phyloP scores from a whole-genome alignment of 78 protist species.

The Speleostelium caveatum region DNA sequence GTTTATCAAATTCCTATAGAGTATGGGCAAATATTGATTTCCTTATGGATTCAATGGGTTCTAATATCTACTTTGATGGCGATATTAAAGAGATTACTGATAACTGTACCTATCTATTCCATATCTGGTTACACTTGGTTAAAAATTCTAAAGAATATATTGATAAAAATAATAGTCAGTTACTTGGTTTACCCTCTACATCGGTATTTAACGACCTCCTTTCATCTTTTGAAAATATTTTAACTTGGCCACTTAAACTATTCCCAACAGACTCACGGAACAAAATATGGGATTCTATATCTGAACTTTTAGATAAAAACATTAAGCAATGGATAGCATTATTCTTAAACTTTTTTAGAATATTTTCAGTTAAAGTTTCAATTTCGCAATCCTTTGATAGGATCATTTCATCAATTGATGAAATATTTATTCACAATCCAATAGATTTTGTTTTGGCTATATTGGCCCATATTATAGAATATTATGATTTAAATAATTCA shows the following conservation, averaged over 20 bases:
- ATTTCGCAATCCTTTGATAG: no score
- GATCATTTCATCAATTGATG: no score
- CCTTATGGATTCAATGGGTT: conserved; percentile 10
- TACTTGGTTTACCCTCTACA: background rate
- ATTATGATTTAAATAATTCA: background rate
- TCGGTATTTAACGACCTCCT: no score
- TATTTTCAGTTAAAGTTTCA: no score
- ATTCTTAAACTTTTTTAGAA: no score
- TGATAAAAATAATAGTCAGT: background rate
- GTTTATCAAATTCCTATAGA: conserved; percentile 13
- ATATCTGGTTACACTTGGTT: conserved; percentile 6
- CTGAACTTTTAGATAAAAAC: no score
- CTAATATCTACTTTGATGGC: background rate
- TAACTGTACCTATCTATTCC: background rate
- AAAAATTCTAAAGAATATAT: conserved; percentile 8
- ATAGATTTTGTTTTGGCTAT: background rate
- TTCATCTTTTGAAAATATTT: no score
- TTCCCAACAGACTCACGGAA: no score
- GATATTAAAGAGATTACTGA: background rate
- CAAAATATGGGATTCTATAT: no score
- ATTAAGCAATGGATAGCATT: no score
- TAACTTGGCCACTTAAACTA: no score
- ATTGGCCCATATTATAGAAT: background rate
- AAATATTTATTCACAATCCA: no score
- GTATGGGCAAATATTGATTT: background rate